A percentile compares a stretch with the other conserved stretches of the same genome.
These are phyloP conservation scores for Fusarium sp. DNA, from an alignment of 2,329 filamentous ascomycete species.

Conservation along the genomic window DNA sequence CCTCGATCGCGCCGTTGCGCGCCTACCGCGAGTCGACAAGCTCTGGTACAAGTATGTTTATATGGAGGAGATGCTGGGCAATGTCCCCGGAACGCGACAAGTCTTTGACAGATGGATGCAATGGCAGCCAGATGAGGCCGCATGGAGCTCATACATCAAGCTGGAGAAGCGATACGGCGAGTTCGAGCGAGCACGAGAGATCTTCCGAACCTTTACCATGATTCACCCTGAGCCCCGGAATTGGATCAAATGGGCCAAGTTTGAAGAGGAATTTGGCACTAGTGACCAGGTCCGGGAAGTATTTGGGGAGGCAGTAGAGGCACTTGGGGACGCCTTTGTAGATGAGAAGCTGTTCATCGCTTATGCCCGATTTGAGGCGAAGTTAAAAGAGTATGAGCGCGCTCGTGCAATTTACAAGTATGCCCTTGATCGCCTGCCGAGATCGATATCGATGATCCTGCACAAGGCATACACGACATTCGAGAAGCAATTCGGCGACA, in stretches of 20 bases:
- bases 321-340: conserved; percentile 92
- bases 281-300: conserved; percentile 93
- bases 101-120: conserved; percentile 99
- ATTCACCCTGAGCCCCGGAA: conserved; percentile 95
- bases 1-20: conserved; percentile 93
- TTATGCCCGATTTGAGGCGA: conserved; percentile 94
- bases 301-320: conserved; percentile 88
- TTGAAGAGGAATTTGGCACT: conserved; percentile 95
- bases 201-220: conserved; percentile 90
- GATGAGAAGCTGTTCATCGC: conserved; percentile 96
- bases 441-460: conserved; percentile 84
- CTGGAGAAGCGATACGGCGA: conserved; percentile 96
- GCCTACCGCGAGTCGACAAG: conserved; percentile 92
- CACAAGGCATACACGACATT: conserved; percentile 98
- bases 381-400: conserved; percentile 94
- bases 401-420: conserved; percentile 97
- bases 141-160: conserved; percentile 97
- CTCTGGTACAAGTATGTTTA: conserved; percentile 99
- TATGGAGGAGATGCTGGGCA: conserved; percentile 97
- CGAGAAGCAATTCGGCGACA: conserved; percentile 97
- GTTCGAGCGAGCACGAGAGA: conserved; percentile 87
- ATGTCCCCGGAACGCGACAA: conserved; percentile 90
- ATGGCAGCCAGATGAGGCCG: conserved; percentile 96
- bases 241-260: conserved; percentile 99
- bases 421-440: conserved; percentile 89